Evolutionary conservation across 1,139 yeast species (phyloP).

Genomic region (Diutina neorugosa): DNA sequence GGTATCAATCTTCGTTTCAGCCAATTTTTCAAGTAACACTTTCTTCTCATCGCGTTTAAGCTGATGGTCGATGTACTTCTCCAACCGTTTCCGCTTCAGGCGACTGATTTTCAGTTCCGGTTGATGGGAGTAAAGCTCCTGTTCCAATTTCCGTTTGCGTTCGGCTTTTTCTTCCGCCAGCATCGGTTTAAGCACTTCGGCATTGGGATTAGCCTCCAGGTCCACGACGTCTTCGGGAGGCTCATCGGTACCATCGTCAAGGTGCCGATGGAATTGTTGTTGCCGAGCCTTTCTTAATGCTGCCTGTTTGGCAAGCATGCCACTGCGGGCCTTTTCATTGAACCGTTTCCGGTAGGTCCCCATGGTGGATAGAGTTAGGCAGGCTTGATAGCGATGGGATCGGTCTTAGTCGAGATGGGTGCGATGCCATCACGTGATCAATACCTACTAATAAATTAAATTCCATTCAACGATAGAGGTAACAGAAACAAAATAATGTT

Average conservation of each 20-base stretch:
- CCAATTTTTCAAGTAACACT: constrained; percentile 58
- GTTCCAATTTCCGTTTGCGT: constrained; percentile 54
- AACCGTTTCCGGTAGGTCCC: constrained; percentile 73
- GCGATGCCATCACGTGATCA: constrained; percentile 1
- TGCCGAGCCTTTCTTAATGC: constrained; percentile 58
- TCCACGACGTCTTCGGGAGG: constrained; percentile 5
- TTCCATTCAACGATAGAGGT: constrained; percentile 1
- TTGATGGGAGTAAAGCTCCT: constrained; percentile 41
- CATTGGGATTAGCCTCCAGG: constrained; percentile 36
- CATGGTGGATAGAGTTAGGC: constrained; percentile 26
- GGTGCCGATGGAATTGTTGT: constrained; percentile 45
- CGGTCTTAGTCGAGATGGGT: background rate
- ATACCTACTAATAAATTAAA: background rate
- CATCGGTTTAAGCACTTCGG: constrained; percentile 41
- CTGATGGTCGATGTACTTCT: constrained; percentile 78
- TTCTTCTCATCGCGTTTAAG: constrained; percentile 83
- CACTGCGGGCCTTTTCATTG: constrained; percentile 78
- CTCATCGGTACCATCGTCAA: constrained; percentile 15
- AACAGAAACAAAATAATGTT: too few species aligned
- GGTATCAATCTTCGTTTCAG: constrained; percentile 64
- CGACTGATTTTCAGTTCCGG: constrained; percentile 58
- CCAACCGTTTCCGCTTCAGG: constrained; percentile 65
- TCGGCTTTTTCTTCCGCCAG: constrained; percentile 47
- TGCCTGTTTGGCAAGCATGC: constrained; percentile 73
- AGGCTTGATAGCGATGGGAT: background rate